These are phyloP conservation scores for Pneumocystis wakefieldiae DNA, from an alignment of 1,139 yeast genomes.

Conservation along the genomic window DNA sequence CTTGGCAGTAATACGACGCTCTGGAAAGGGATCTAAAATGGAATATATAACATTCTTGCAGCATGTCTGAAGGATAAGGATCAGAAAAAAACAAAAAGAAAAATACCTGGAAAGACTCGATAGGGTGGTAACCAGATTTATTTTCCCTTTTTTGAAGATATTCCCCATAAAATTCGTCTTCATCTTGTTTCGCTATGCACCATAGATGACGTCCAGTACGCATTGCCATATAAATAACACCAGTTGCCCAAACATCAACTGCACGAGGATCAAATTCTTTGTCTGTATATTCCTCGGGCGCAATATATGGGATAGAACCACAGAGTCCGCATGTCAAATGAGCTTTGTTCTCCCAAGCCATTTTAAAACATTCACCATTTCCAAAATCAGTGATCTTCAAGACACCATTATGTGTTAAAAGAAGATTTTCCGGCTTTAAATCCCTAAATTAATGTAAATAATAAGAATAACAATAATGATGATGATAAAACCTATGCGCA, in stretches of 20 bases:
- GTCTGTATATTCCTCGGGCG: slow-evolving; percentile 79
- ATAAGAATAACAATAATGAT: background rate
- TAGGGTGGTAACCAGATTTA: slow-evolving; percentile 78
- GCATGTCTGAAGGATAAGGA: slow-evolving; percentile 28
- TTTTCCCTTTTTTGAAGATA: slow-evolving; percentile 66
- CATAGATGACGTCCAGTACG: slow-evolving; percentile 88
- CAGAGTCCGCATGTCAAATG: slow-evolving; percentile 75
- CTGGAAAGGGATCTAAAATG: slow-evolving; percentile 77
- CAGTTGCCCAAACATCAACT: slow-evolving; percentile 93
- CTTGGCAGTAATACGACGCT: slow-evolving; percentile 69
- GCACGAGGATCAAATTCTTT: slow-evolving; percentile 76
- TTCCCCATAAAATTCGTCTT: slow-evolving; percentile 64
- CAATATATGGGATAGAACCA: slow-evolving; percentile 89
- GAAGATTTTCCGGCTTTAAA: slow-evolving; percentile 80
- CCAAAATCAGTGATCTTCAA: slow-evolving; percentile 92
- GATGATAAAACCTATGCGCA: slow-evolving; percentile 35
- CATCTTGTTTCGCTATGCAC: slow-evolving; percentile 59
- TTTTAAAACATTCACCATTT: slow-evolving; percentile 83
- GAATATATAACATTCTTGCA: slow-evolving; percentile 88
- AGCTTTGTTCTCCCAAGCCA: slow-evolving; percentile 91
- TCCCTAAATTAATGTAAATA: slow-evolving; percentile 33
- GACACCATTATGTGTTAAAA: slow-evolving; percentile 64
- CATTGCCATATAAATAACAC: slow-evolving; percentile 97
- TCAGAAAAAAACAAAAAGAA: background rate
- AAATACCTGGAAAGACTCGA: slow-evolving; percentile 48